Evolutionary conservation across 2,329 filamentous ascomycete species (phyloP).

Genomic region (Dryadomyces sulphureus): DNA sequence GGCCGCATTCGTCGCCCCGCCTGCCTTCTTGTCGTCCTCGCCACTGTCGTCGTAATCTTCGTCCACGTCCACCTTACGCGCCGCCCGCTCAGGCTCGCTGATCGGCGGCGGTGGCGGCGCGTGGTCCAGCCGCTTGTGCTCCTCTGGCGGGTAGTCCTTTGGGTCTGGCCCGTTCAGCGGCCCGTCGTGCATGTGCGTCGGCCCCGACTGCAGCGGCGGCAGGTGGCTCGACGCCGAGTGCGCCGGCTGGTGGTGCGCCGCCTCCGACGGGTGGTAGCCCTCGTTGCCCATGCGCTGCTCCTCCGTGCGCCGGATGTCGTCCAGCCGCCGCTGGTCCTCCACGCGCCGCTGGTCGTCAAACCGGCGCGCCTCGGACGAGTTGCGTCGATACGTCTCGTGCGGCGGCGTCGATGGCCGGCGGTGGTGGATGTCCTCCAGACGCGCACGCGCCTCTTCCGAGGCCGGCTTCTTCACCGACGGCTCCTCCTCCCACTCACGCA

Average conservation of each 20-base stretch:
- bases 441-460: constrained; percentile 75
- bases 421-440: constrained; percentile 70
- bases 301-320: constrained; percentile 37
- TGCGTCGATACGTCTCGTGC: constrained; percentile 55
- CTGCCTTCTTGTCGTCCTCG: constrained; percentile 62
- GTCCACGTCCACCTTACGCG: constrained; percentile 90
- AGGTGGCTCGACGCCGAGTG: constrained; percentile 43
- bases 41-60: constrained; percentile 94
- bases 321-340: constrained; percentile 45
- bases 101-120: constrained; percentile 30
- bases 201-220: constrained; percentile 47
- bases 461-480: constrained; percentile 67
- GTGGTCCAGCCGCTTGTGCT: constrained; percentile 36
- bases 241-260: constrained; percentile 66
- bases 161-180: constrained; percentile 26
- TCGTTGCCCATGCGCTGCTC: constrained; percentile 59
- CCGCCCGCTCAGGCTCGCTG: constrained; percentile 68
- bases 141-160: constrained; percentile 40
- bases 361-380: constrained; percentile 57
- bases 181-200: constrained; percentile 38
- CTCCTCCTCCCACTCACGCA: constrained; percentile 88
- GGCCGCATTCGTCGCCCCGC: constrained; percentile 8
- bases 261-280: constrained; percentile 81
- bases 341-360: constrained; percentile 46
- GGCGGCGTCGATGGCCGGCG: constrained; percentile 66